A percentile compares a stretch with the other conserved stretches of the same genome.
phyloP scores from a whole-genome alignment of 2,329 filamentous ascomycete species.

The Escovopsis sp. region DNA sequence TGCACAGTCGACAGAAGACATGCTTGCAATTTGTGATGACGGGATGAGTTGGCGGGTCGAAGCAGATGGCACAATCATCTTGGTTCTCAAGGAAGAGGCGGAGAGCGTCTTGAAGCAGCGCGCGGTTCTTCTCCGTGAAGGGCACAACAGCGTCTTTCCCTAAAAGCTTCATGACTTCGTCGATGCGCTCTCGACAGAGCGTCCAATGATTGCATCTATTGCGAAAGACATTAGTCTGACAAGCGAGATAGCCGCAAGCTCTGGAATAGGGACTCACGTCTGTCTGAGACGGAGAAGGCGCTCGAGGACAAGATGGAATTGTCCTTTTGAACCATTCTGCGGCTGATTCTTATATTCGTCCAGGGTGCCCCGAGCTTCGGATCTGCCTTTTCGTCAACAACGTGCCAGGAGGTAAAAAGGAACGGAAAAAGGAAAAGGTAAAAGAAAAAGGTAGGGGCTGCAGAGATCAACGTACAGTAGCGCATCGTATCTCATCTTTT shows the following conservation, averaged over 20 bases:
- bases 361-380: slow-evolving; percentile 60
- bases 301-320: slow-evolving; percentile 65
- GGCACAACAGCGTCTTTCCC: slow-evolving; percentile 52
- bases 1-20: slow-evolving; percentile 59
- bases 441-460: neutral
- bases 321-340: slow-evolving; percentile 28
- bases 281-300: slow-evolving; percentile 70
- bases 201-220: slow-evolving; percentile 70
- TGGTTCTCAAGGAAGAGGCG: slow-evolving; percentile 64
- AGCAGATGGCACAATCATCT: slow-evolving; percentile 72
- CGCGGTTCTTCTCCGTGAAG: slow-evolving; percentile 56
- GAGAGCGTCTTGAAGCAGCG: slow-evolving; percentile 58
- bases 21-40: slow-evolving; percentile 80
- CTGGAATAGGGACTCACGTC: slow-evolving; percentile 26
- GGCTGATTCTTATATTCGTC: slow-evolving; percentile 38
- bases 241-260: neutral
- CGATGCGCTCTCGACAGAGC: slow-evolving; percentile 60
- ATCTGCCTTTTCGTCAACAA: slow-evolving; percentile 21
- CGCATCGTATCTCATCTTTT: slow-evolving; percentile 62
- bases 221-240: neutral
- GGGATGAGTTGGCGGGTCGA: slow-evolving; percentile 54
- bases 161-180: slow-evolving; percentile 53
- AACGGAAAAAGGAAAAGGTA: neutral
- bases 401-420: too few species aligned
- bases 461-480: slow-evolving; percentile 37